Percentiles rank a stretch among this genome's conserved stretches.
phyloP scores from a whole-genome alignment of 345 rosid species.

The Turritis glabra region DNA sequence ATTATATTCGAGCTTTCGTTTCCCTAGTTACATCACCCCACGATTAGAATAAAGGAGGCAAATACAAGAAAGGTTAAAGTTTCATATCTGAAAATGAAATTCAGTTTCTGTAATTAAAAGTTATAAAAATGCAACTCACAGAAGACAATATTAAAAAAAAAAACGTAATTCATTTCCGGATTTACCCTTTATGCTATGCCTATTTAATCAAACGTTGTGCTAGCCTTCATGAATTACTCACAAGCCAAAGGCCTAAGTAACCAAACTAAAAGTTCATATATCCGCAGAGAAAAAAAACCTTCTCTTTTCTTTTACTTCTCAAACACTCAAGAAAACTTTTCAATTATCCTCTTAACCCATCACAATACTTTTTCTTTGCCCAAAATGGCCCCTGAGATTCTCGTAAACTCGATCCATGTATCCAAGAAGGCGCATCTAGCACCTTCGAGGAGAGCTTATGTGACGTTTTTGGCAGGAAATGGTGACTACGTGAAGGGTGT shows the following conservation, averaged over 20 bases:
- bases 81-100: background rate
- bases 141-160: background rate
- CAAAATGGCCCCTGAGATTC: conserved; percentile 53
- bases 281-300: background rate
- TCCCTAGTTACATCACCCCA: conserved; percentile 9
- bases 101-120: background rate
- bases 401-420: conserved; percentile 29
- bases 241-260: conserved; percentile 17
- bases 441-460: conserved; percentile 48
- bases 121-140: background rate
- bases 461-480: conserved; percentile 73
- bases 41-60: too few species aligned
- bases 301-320: conserved; percentile 27
- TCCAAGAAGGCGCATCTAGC: conserved; percentile 40
- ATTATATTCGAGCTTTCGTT: conserved; percentile 11
- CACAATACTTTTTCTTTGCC: background rate
- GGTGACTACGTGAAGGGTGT: conserved; percentile 82
- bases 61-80: too few species aligned
- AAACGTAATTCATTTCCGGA: background rate
- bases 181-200: conserved; percentile 25
- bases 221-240: conserved; percentile 8
- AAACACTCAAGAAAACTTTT: conserved; percentile 27
- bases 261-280: background rate
- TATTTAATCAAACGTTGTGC: conserved; percentile 27
- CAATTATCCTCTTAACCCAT: background rate